Evolutionary conservation across 345 rosid species (phyloP), one percentile per base, ranked within the genome.

Genomic region (Anacardium occidentale): DNA sequence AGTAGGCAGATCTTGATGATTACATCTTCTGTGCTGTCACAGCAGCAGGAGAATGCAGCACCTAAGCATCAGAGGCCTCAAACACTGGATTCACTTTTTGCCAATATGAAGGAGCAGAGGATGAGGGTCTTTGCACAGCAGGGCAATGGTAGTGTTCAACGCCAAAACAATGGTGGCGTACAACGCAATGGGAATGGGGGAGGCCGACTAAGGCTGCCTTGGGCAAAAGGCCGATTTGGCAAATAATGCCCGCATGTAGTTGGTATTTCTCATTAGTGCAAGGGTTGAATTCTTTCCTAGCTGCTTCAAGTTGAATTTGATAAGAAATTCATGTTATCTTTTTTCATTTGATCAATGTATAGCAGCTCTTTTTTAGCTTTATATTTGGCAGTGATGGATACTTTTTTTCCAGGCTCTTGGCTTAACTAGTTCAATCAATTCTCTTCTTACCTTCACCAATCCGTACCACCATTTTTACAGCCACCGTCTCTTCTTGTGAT

Each of bases 31-130:
- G 37, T 52, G 59, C 58, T 72, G 70, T 53, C 37, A 18, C 66
- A 72, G 57, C 82, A 68, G 56, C 80, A 75, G 50, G 84, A 78
- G 37, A 84, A 76, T 72, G 75, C 53, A 24, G 81, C 69, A 48
- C 64, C 79, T 22, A 84, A 80, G 64, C 92, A 79, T 61, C 92
- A 83, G 79, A 79, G 81, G 85, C 85, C 93, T 57, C 85, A 89
- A 52, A 94, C 98, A 3, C 81, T 94, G 60, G 97, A 94, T 74
- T 89, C 96, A 1, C 77, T 88, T 48, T 91, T 90, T 86, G 97
- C 98, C 21, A 85, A 81, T 78, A 83, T 91, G 96, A 88, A 89
- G 77, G 93, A 91, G 81, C 87, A 89, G 84, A 85, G 97, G 68
- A 83, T 77, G 90, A 87, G 54, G 77, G 79, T 64, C 63, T 65